A percentile compares a stretch with the other conserved stretches of the same genome.
Conservation (phyloP, 2,329 filamentous ascomycete genomes). For the Exophiala phaeomuriformis region DNA sequence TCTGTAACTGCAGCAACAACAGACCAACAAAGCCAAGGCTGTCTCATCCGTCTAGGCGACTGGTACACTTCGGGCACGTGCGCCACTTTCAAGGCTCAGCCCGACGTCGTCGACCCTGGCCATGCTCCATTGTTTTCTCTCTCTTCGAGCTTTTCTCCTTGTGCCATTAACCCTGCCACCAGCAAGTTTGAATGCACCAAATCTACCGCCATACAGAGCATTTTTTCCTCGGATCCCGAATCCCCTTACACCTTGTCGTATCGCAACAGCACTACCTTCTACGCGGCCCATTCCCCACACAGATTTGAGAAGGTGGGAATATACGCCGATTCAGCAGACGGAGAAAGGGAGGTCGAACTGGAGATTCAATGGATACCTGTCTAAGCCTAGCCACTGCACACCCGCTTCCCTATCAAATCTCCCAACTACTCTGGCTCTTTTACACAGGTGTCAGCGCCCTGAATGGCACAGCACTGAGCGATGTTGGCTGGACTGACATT, state of each 20-base stretch:
- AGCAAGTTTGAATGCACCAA: slow-evolving; percentile 51
- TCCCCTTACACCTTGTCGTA: slow-evolving; percentile 11
- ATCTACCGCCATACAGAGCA: slow-evolving; percentile 37
- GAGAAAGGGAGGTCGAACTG: slow-evolving; percentile 19
- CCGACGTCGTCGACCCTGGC: slow-evolving; percentile 33
- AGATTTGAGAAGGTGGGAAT: slow-evolving; percentile 22
- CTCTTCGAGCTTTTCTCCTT: slow-evolving; percentile 52
- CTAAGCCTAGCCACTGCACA: slow-evolving; percentile 4
- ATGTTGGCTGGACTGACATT: neutral
- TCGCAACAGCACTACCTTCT: slow-evolving; percentile 18
- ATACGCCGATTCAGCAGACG: slow-evolving; percentile 20
- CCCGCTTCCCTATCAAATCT: neutral
- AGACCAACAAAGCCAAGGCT: slow-evolving; percentile 41
- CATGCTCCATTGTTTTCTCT: slow-evolving; percentile 44
- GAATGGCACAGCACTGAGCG: too few relatives aligned
- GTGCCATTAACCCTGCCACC: slow-evolving; percentile 42
- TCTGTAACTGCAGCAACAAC: neutral
- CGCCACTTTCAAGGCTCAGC: slow-evolving; percentile 55
- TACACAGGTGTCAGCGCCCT: too few relatives aligned
- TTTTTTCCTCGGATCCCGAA: slow-evolving; percentile 17
- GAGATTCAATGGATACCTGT: slow-evolving; percentile 23
- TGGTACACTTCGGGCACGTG: slow-evolving; percentile 64
- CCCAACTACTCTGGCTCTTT: neutral
- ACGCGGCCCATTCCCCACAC: slow-evolving; percentile 16
- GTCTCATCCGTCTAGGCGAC: slow-evolving; percentile 57